Evolutionary conservation across 2,329 filamentous ascomycete species (phyloP), one percentile per base, ranked within the genome.

Genomic region (Scedosporium apiospermum): DNA sequence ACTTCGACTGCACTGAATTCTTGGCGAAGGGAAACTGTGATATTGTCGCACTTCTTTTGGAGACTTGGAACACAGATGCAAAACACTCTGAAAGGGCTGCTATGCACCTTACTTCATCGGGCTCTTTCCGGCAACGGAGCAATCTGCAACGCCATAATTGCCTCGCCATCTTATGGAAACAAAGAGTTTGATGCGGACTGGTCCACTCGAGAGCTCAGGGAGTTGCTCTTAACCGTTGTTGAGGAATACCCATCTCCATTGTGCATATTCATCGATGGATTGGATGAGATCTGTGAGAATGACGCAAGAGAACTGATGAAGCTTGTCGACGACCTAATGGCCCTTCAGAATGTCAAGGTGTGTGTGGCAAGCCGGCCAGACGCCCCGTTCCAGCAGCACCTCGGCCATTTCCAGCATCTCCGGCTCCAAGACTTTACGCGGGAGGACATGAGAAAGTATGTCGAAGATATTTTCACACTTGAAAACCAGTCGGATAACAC

Each of bases 21-120:
- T 1, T 73, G 72, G 71, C 63, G 53, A 1, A 5, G 57, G 0
- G 44, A 57, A 2, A 60, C 65, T 1, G 5, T 66, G 0, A 57
- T 71, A 0, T 14, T 67, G 4, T 66, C 66, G 2, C 70, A 70
- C 58, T 73, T 70, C 63, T 72, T 74, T 55, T 74, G 72, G 71
- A 68, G 66, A 6, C 63, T 68, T 0, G 73, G 72, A 1, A 67
- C 63, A 2, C 5, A 3, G 1, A 58, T 72, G 58, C 71, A 74
- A 61, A 67, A 66, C 12, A 67, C 41, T 12, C 51, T 67, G 3
- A 67, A 66, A 26, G 72, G 72, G 0, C 53, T 72, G 1, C 61
- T 72, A 0, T 67, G 67, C 34, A 64, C 69, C 2, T 34, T 73
- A 3, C 57, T 72, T 0, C 64, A 69, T 49, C 63, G 67, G 16